Evolutionary conservation across 495 filamentous ascomycete species (phyloP).

Genomic region (Neurospora sp.): DNA sequence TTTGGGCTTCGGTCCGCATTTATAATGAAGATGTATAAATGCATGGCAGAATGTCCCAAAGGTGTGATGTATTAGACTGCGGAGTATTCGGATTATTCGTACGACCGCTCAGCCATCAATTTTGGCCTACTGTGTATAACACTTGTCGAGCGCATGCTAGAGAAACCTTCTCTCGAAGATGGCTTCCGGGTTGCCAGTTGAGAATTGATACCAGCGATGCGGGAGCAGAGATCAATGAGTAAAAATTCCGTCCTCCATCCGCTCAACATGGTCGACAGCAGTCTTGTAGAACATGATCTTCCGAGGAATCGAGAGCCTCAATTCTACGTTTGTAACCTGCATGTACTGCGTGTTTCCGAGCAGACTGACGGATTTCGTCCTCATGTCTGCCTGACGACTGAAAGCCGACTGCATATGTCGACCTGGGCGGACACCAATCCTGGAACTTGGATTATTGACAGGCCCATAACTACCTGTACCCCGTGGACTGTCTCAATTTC

Average conservation of each 20-base stretch:
- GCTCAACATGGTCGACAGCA: background rate
- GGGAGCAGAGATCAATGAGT: background rate
- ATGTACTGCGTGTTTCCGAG: background rate
- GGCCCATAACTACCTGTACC: background rate
- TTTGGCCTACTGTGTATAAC: background rate
- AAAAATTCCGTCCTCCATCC: background rate
- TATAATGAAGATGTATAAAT: background rate
- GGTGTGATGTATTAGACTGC: background rate
- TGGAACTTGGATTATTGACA: background rate
- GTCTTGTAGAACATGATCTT: background rate
- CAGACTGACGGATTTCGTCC: background rate
- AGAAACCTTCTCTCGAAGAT: background rate
- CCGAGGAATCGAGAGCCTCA: background rate
- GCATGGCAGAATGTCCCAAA: background rate
- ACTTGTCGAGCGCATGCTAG: background rate
- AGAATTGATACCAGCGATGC: background rate
- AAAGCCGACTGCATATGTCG: background rate
- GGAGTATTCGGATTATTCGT: background rate
- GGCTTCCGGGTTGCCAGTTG: background rate
- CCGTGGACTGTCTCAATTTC: background rate
- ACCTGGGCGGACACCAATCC: background rate
- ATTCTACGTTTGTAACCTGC: background rate
- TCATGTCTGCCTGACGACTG: background rate
- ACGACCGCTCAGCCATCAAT: background rate
- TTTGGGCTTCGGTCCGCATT: background rate